Conservation (phyloP, 805 yeast species). For the Lachancea sp. region DNA sequence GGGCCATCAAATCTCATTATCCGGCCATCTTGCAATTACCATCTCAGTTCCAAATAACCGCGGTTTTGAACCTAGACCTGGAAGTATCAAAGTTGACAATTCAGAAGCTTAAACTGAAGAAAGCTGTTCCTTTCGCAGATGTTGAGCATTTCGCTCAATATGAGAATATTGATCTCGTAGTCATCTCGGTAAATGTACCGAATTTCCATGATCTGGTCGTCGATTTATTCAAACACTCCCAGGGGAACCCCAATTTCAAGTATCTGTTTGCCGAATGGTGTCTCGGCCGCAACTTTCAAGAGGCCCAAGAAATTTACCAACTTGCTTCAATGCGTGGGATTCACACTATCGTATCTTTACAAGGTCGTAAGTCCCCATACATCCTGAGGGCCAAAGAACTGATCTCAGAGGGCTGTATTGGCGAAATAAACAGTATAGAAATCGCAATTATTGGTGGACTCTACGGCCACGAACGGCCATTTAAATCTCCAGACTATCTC, state of each 20-base stretch:
- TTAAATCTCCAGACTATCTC: slow-evolving; percentile 23
- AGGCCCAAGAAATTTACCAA: slow-evolving; percentile 25
- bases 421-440: slow-evolving; percentile 29
- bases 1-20: slow-evolving; percentile 31
- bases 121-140: slow-evolving; percentile 26
- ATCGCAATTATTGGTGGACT: slow-evolving; percentile 30
- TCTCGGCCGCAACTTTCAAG: slow-evolving; percentile 20
- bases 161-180: slow-evolving; percentile 25
- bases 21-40: slow-evolving; percentile 27
- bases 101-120: slow-evolving; percentile 18
- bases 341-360: slow-evolving; percentile 28
- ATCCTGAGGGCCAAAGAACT: slow-evolving; percentile 29
- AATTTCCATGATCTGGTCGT: slow-evolving; percentile 17
- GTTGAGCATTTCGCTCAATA: slow-evolving; percentile 21
- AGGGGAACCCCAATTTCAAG: slow-evolving; percentile 19
- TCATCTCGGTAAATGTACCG: slow-evolving; percentile 21
- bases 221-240: slow-evolving; percentile 21
- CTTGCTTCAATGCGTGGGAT: slow-evolving; percentile 23
- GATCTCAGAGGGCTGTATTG: slow-evolving; percentile 26
- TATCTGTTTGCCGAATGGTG: slow-evolving; percentile 30
- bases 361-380: slow-evolving; percentile 31
- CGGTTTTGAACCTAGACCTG: slow-evolving; percentile 20
- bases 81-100: slow-evolving; percentile 22
- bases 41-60: slow-evolving; percentile 28
- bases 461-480: slow-evolving; percentile 29